These are phyloP conservation scores for Pleurotus eryngii DNA, from an alignment of 768 basidiomycete genomes.

Conservation along the genomic window DNA sequence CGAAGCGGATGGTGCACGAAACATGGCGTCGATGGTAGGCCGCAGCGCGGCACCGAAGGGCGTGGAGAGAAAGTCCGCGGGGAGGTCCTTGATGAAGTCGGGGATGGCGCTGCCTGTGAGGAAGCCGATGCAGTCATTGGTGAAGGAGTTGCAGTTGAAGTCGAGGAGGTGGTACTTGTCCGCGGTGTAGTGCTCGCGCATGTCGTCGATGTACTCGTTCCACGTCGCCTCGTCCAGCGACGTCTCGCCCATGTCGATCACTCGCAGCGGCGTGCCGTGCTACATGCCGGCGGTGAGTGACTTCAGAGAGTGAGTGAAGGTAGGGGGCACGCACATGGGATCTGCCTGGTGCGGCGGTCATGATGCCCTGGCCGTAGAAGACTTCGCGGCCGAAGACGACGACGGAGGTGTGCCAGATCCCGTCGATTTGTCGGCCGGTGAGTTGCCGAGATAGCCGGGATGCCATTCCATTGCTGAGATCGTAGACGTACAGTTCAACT, in stretches of 20 bases:
- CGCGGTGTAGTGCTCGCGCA: slow-evolving; percentile 80
- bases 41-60: slow-evolving; percentile 84
- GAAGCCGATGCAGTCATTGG: slow-evolving; percentile 84
- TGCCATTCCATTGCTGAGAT: slow-evolving; percentile 86
- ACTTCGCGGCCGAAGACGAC: slow-evolving; percentile 84
- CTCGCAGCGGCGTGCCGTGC: slow-evolving; percentile 72
- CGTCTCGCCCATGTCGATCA: slow-evolving; percentile 77
- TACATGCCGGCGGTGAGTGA: slow-evolving; percentile 21
- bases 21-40: slow-evolving; percentile 93
- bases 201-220: slow-evolving; percentile 73
- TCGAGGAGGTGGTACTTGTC: slow-evolving; percentile 95
- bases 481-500: slow-evolving; percentile 90
- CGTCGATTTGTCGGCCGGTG: slow-evolving; percentile 87
- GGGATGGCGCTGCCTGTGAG: slow-evolving; percentile 84
- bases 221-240: slow-evolving; percentile 83
- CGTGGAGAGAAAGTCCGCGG: slow-evolving; percentile 82
- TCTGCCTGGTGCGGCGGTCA: slow-evolving; percentile 63
- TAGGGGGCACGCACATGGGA: slow-evolving; percentile 66
- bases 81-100: slow-evolving; percentile 75
- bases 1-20: slow-evolving; percentile 43
- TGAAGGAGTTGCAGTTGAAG: slow-evolving; percentile 96
- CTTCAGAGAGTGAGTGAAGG: neutral
- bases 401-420: slow-evolving; percentile 95
- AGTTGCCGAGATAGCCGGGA: slow-evolving; percentile 73
- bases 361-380: slow-evolving; percentile 89